These are phyloP conservation scores for Hymenoscyphus linearis DNA, from an alignment of 2,329 filamentous ascomycete genomes.

Conservation along the genomic window DNA sequence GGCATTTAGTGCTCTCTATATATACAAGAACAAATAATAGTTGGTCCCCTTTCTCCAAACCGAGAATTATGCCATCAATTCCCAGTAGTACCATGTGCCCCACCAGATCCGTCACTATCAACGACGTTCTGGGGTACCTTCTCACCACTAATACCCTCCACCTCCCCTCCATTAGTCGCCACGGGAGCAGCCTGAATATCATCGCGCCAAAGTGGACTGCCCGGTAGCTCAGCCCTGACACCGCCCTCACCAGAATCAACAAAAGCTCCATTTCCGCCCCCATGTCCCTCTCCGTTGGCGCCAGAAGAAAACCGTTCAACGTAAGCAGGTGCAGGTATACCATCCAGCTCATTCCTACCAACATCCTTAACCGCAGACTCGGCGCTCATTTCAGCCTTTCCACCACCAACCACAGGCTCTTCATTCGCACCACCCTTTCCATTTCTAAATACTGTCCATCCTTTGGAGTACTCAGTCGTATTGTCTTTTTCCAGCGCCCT, in stretches of 20 bases:
- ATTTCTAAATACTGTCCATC: neutral
- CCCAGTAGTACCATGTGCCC: neutral
- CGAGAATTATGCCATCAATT: no score
- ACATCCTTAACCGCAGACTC: neutral
- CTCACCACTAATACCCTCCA: neutral
- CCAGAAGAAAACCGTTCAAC: neutral
- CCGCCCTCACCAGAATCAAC: neutral
- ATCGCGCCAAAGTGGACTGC: neutral
- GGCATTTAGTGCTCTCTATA: no score
- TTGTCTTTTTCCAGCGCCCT: neutral
- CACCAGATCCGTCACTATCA: neutral
- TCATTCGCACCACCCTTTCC: neutral
- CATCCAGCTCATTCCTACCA: neutral
- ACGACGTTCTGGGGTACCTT: neutral
- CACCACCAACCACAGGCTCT: neutral
- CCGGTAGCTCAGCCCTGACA: neutral
- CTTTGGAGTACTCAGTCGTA: neutral
- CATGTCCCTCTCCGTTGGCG: neutral
- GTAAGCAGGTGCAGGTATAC: neutral
- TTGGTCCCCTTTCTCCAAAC: neutral
- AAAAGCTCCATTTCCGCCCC: neutral
- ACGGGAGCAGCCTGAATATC: neutral
- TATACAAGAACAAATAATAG: no score
- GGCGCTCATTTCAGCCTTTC: neutral
- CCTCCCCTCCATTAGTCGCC: neutral